Evolutionary conservation across 139 green algal genomes (phyloP), one percentile per base, ranked within the genome.

Genomic region (Pseudopediastrum boryanum): DNA sequence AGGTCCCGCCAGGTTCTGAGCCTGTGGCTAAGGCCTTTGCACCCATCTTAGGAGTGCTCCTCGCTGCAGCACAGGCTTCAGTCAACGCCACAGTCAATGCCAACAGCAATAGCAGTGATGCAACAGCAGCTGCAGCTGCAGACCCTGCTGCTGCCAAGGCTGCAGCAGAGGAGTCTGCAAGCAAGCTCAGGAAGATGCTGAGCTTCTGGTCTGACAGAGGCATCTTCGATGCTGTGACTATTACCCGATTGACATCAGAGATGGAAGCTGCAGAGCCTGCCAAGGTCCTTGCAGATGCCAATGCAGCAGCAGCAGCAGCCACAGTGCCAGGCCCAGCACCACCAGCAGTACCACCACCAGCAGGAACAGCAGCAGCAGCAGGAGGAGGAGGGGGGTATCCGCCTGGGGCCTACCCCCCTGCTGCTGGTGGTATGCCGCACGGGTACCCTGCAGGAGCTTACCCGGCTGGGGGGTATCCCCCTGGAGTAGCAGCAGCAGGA

Each of bases 201-300:
- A 43, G 35, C 33, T 82, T 82, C n/a, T 82, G 75, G 75, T 41
- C 33, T 35, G 75, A 76, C 10, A 75, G 69, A 48, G 75, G 75
- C 27, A 2, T 82, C 25, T 76, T 82, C 43, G 51, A 74, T 12
- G 35, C 63, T 10, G 48, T 25, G 1, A 33, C 51, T 2, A 51
- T 82, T 19, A 27, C 75, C 7, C 48, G 64, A 7, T 7, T 82
- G n/a, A 50, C 54, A 65, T 39, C 42, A 4, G 65, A 75, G 42
- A 75, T 82, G 73, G 42, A 31, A 8, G 3, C 43, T 43, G 61
- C 27, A n/a, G 51, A 80, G 29, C 21, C 73, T 44, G 44, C 44
- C 2, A 44, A 21, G 31, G 23, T 80, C 7, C 43, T 72, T 4
- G 23, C 52, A 64, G 42, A 44, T 44, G 61, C 63, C 42, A 25